A percentile compares a stretch with the other conserved stretches of the same genome.
phyloP scores from a whole-genome alignment of 2,329 filamentous ascomycete genomes.

The Xenoacremonium recifei region DNA sequence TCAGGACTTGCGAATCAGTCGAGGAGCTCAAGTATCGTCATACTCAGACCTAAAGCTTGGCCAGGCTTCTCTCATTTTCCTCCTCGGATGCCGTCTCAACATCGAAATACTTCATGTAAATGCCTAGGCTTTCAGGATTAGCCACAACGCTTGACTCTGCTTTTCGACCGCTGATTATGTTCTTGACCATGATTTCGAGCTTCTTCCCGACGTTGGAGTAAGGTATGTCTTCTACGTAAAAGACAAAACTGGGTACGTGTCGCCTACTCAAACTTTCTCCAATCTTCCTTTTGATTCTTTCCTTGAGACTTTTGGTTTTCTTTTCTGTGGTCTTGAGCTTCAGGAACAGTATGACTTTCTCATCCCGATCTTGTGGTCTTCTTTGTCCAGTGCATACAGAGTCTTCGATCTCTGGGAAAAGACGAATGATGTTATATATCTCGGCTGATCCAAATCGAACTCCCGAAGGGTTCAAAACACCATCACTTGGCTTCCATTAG shows the following conservation, averaged over 20 bases:
- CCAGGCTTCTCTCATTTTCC: neutral
- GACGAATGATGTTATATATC: conserved; percentile 6
- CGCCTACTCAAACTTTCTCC: conserved; percentile 2
- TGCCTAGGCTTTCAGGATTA: conserved; percentile 2
- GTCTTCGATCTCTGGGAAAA: conserved; percentile 2
- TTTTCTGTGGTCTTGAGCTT: neutral
- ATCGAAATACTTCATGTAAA: conserved; percentile 1
- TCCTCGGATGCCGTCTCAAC: neutral
- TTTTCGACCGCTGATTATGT: conserved; percentile 4
- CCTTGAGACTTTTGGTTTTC: neutral
- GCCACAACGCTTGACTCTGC: neutral
- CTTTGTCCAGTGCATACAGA: conserved; percentile 6
- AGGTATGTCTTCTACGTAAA: conserved; percentile 6
- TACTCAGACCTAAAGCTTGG: too few species aligned
- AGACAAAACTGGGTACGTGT: conserved; percentile 5
- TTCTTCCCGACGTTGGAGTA: conserved; percentile 7
- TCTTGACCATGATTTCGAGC: conserved; percentile 9
- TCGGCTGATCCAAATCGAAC: conserved; percentile 9
- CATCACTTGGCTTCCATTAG: too few species aligned
- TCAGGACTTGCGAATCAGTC: too few species aligned
- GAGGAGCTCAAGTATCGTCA: too few species aligned
- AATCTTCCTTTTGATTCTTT: neutral
- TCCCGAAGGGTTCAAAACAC: conserved; percentile 8
- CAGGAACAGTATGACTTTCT: conserved; percentile 5
- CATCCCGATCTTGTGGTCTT: conserved; percentile 4